Conservation (phyloP, 1,284 basidiomycete genomes). For the Entoloma clypeatum region DNA sequence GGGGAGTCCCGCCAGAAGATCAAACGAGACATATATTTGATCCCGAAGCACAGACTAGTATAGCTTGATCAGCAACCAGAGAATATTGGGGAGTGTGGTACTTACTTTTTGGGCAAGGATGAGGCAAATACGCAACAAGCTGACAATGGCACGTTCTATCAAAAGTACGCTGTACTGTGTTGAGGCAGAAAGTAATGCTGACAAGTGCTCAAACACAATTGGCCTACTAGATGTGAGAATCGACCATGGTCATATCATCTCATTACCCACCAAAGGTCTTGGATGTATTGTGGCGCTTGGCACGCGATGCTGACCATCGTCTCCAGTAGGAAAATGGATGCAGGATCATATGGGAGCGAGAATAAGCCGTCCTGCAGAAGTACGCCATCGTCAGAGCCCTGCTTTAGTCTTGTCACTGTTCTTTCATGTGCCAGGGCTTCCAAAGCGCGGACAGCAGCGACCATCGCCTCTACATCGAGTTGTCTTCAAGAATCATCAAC, state of each 20-base stretch:
- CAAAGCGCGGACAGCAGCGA: slow-evolving; percentile 83
- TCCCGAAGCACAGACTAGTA: slow-evolving; percentile 72
- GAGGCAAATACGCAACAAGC: slow-evolving; percentile 75
- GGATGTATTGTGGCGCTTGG: slow-evolving; percentile 72
- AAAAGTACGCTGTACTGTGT: slow-evolving; percentile 84
- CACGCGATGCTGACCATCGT: slow-evolving; percentile 87
- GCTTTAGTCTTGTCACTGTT: slow-evolving; percentile 71
- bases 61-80: neutral
- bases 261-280: slow-evolving; percentile 75
- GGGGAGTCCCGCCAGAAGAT: slow-evolving; percentile 82
- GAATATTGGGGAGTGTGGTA: slow-evolving; percentile 5
- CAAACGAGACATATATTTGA: slow-evolving; percentile 91
- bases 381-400: slow-evolving; percentile 59
- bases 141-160: slow-evolving; percentile 95
- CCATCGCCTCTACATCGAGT: slow-evolving; percentile 73
- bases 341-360: slow-evolving; percentile 87
- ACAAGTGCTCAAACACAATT: slow-evolving; percentile 88
- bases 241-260: neutral
- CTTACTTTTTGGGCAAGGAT: slow-evolving; percentile 76
- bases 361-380: slow-evolving; percentile 36
- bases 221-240: slow-evolving; percentile 52
- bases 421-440: slow-evolving; percentile 86
- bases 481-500: slow-evolving; percentile 44
- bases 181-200: slow-evolving; percentile 74
- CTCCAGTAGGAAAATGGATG: slow-evolving; percentile 91